These are phyloP conservation scores for Kuraishia molischiana DNA, from an alignment of 805 yeast species.

Conservation along the genomic window DNA sequence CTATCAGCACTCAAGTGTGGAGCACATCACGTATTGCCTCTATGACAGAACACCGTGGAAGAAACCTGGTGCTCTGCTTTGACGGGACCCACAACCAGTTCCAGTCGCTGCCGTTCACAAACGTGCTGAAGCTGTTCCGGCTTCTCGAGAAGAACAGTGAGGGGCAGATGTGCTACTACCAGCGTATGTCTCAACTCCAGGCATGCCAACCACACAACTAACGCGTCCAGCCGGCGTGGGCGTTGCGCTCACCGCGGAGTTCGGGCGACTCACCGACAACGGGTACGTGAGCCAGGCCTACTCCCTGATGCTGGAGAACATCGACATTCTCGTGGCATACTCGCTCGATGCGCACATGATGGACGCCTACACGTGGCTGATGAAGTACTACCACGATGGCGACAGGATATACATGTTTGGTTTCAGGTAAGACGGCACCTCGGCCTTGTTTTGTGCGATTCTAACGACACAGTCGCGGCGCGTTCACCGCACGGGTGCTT, in stretches of 20 bases:
- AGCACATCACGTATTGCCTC: no score
- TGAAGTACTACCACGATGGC: slow-evolving; percentile 35
- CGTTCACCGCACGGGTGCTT: slow-evolving; percentile 53
- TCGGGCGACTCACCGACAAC: slow-evolving; percentile 12
- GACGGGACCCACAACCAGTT: slow-evolving; percentile 57
- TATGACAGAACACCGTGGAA: no score
- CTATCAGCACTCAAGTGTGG: no score
- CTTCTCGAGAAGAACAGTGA: slow-evolving; percentile 36
- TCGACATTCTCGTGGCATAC: slow-evolving; percentile 42
- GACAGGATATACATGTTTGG: slow-evolving; percentile 51
- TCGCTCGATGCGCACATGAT: slow-evolving; percentile 47
- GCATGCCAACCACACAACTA: no score
- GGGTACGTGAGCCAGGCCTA: slow-evolving; percentile 8
- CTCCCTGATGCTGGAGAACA: slow-evolving; percentile 5
- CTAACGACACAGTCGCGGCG: slow-evolving; percentile 35
- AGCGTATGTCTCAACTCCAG: slow-evolving; percentile 22
- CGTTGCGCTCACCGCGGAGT: slow-evolving; percentile 32
- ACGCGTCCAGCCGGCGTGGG: slow-evolving; percentile 54
- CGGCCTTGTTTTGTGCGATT: neutral
- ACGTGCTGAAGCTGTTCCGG: slow-evolving; percentile 41
- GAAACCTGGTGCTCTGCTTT: slow-evolving; percentile 45
- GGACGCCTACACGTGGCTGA: slow-evolving; percentile 44
- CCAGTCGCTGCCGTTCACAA: slow-evolving; percentile 45
- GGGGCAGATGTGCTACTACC: slow-evolving; percentile 49
- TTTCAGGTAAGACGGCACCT: slow-evolving; percentile 31